Conservation (phyloP, 2,329 filamentous ascomycete species). For the Cordyceps pruinosa region DNA sequence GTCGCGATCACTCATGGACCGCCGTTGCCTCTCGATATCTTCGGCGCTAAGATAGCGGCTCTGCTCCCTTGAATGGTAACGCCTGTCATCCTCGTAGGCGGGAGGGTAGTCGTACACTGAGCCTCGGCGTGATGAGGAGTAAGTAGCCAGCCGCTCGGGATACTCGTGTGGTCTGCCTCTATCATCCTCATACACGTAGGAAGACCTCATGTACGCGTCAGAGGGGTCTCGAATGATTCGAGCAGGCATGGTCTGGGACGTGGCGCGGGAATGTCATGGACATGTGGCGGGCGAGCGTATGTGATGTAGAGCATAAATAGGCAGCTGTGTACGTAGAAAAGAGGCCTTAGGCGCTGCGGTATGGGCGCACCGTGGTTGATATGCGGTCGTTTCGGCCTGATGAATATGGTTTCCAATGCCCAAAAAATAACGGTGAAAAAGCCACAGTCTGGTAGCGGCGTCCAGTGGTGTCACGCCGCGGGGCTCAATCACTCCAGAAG, state of each 20-base stretch:
- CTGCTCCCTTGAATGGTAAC: not conserved
- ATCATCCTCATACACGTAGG: conserved; percentile 7
- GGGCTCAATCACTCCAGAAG: not conserved
- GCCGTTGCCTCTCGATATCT: conserved; percentile 20
- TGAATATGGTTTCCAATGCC: not conserved
- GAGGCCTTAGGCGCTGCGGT: not conserved
- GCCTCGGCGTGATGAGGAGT: conserved; percentile 6
- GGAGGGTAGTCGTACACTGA: conserved; percentile 5
- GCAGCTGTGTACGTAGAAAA: not conserved
- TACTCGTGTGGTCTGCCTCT: conserved; percentile 2
- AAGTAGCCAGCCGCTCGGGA: not conserved
- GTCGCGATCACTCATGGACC: conserved; percentile 22
- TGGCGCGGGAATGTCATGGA: conserved; percentile 1
- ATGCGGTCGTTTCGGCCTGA: conserved; percentile 7
- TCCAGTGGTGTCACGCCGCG: conserved; percentile 3
- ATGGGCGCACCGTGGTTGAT: not conserved
- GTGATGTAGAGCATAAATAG: not conserved
- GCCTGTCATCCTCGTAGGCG: conserved; percentile 3
- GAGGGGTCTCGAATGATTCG: conserved; percentile 7
- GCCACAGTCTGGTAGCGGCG: not conserved
- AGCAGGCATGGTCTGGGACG: conserved; percentile 4
- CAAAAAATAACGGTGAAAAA: conserved; percentile 1
- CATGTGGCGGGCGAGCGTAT: not conserved
- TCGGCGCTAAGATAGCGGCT: conserved; percentile 14
- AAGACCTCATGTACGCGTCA: not conserved